Evolutionary conservation across 768 basidiomycete species (phyloP).

Genomic region (Suillus clintonianus): DNA sequence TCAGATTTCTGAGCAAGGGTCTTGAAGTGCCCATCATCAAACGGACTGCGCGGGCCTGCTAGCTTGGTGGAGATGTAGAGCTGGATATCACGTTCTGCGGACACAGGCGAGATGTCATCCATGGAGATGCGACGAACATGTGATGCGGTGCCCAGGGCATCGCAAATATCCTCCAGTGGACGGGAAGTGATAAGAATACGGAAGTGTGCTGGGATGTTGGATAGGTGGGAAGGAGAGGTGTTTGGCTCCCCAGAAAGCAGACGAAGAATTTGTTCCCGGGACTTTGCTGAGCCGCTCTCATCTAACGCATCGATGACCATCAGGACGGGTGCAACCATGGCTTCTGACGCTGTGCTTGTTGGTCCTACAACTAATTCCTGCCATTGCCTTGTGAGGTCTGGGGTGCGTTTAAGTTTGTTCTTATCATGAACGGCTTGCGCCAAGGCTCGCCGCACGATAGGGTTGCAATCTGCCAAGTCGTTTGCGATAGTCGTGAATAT

Average conservation of each 20-base stretch:
- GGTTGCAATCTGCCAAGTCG: background rate
- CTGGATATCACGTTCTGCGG: conserved; percentile 3
- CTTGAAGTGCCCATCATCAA: background rate
- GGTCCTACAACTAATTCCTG: conserved; percentile 17
- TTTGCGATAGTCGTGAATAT: conserved; percentile 3
- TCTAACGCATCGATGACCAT: conserved; percentile 28
- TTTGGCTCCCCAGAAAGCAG: background rate
- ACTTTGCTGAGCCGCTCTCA: conserved; percentile 9
- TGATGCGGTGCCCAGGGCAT: conserved; percentile 3
- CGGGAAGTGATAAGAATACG: conserved; percentile 20
- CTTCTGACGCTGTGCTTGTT: background rate
- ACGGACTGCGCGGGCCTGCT: background rate
- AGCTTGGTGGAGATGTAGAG: conserved; percentile 1
- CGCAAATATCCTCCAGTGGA: conserved; percentile 4
- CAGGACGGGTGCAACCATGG: conserved; percentile 19
- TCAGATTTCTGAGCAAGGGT: background rate
- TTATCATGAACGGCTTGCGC: background rate
- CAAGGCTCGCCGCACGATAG: background rate
- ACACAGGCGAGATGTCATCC: background rate
- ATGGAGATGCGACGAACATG: background rate
- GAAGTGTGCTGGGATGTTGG: conserved; percentile 5
- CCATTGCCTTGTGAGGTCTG: conserved; percentile 10
- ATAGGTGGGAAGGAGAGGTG: background rate
- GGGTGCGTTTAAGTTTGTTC: background rate
- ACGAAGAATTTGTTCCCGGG: conserved; percentile 13